Conservation (phyloP, 225 moss, liverwort and hornwort species). For the Sphagnum contortum region DNA sequence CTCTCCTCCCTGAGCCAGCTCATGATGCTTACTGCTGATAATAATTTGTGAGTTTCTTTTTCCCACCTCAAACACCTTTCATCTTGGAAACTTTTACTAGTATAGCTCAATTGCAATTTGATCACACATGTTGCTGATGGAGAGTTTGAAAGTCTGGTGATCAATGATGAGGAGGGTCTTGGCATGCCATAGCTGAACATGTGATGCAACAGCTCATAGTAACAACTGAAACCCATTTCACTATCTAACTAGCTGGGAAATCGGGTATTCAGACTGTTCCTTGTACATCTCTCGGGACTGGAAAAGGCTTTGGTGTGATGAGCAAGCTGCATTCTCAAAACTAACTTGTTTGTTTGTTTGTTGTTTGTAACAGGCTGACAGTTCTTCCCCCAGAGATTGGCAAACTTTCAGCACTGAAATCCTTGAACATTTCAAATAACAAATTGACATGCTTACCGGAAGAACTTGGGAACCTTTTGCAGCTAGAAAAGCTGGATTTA, state of each 20-base stretch:
- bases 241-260: no score
- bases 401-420: constrained; percentile 56
- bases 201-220: no score
- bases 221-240: no score
- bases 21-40: constrained; percentile 61
- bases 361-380: constrained; percentile 40
- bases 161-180: no score
- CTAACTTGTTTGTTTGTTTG: constrained; percentile 1
- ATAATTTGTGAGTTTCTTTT: constrained; percentile 57
- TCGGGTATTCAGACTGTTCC: not conserved
- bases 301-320: not conserved
- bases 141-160: no score
- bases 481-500: constrained; percentile 75
- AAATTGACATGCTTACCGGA: constrained; percentile 52
- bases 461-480: constrained; percentile 58
- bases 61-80: constrained; percentile 6
- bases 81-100: not conserved
- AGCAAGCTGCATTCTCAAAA: not conserved
- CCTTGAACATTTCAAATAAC: constrained; percentile 64
- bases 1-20: constrained; percentile 59
- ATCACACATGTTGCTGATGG: no score
- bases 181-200: no score
- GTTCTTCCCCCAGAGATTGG: constrained; percentile 70
- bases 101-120: not conserved
- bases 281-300: not conserved